A percentile compares a stretch with the other conserved stretches of the same genome.
Evolutionary conservation across 164 flowering plant genomes (phyloP).

Genomic region (Kalanchoe fedtschenkoi): DNA sequence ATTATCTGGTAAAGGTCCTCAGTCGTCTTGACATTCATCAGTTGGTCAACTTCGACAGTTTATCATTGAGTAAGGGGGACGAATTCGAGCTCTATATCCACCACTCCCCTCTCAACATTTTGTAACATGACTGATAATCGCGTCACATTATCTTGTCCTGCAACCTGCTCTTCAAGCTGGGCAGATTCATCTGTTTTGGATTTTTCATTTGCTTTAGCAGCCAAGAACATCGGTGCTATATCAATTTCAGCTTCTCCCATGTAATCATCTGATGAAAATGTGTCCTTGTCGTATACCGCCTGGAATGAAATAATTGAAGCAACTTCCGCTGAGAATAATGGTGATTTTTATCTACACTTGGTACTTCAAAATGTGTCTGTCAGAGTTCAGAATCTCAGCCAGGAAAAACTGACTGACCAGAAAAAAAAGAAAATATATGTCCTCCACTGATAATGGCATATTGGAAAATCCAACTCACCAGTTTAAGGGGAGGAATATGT

Average conservation of each 20-base stretch:
- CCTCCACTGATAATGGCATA: not conserved
- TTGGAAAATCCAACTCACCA: slow-evolving; percentile 80
- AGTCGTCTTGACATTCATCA: too few relatives aligned
- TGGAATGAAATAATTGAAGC: slow-evolving; percentile 18
- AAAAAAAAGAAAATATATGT: not conserved
- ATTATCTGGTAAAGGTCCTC: too few relatives aligned
- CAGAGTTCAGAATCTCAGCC: not conserved
- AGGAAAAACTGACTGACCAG: not conserved
- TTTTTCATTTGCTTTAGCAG: slow-evolving; percentile 63
- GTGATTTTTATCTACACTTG: too few relatives aligned
- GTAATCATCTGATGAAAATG: slow-evolving; percentile 67
- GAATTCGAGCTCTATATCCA: slow-evolving; percentile 59
- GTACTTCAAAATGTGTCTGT: too few relatives aligned
- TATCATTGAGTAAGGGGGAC: slow-evolving; percentile 48
- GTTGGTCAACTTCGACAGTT: not conserved
- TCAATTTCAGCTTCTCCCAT: slow-evolving; percentile 97
- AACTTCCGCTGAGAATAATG: not conserved
- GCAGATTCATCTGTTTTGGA: slow-evolving; percentile 29
- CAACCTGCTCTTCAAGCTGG: slow-evolving; percentile 64
- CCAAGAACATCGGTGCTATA: slow-evolving; percentile 64
- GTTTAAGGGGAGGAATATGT: slow-evolving; percentile 67
- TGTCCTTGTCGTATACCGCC: slow-evolving; percentile 90
- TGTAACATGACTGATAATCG: slow-evolving; percentile 48
- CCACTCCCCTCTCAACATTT: slow-evolving; percentile 76
- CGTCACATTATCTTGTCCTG: slow-evolving; percentile 42